Conservation (phyloP, 2,329 filamentous ascomycete species). For the Sporothrix dimorphospora region DNA sequence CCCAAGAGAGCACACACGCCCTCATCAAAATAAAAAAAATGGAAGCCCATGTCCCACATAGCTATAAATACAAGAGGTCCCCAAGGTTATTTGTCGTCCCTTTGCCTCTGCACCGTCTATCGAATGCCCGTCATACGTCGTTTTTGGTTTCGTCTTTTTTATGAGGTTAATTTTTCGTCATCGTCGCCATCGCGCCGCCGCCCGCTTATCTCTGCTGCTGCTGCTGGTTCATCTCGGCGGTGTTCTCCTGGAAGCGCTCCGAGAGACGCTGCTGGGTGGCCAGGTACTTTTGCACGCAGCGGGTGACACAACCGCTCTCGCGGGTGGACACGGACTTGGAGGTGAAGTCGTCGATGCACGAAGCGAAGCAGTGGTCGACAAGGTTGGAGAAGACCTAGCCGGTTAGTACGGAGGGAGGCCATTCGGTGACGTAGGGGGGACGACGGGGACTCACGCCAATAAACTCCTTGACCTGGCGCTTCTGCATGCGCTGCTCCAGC, state of each 20-base stretch:
- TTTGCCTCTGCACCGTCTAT: not conserved
- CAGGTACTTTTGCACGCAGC: slow-evolving; percentile 96
- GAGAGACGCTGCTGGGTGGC: slow-evolving; percentile 88
- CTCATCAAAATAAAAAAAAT: not conserved
- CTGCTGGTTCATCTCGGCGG: slow-evolving; percentile 61
- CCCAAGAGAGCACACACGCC: not conserved
- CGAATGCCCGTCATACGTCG: not conserved
- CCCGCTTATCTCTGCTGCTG: slow-evolving; percentile 43
- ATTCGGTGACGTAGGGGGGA: not conserved
- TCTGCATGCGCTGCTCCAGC: slow-evolving; percentile 92
- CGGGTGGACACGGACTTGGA: slow-evolving; percentile 88
- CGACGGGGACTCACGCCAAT: slow-evolving; percentile 80
- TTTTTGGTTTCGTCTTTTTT: not conserved
- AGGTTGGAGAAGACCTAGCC: slow-evolving; percentile 64
- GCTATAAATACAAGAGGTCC: slow-evolving; percentile 12
- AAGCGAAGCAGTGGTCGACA: slow-evolving; percentile 89
- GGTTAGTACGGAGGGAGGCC: not conserved
- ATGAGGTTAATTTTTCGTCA: not conserved
- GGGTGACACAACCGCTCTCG: slow-evolving; percentile 89
- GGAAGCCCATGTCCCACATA: not conserved
- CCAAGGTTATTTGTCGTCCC: not conserved
- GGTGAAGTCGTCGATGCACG: slow-evolving; percentile 98
- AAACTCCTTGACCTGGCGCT: slow-evolving; percentile 98
- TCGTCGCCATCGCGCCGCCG: not conserved
- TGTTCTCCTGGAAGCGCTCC: slow-evolving; percentile 81